Evolutionary conservation across 805 yeast genomes (phyloP).

Genomic region (Hanseniaspora guilliermondii): DNA sequence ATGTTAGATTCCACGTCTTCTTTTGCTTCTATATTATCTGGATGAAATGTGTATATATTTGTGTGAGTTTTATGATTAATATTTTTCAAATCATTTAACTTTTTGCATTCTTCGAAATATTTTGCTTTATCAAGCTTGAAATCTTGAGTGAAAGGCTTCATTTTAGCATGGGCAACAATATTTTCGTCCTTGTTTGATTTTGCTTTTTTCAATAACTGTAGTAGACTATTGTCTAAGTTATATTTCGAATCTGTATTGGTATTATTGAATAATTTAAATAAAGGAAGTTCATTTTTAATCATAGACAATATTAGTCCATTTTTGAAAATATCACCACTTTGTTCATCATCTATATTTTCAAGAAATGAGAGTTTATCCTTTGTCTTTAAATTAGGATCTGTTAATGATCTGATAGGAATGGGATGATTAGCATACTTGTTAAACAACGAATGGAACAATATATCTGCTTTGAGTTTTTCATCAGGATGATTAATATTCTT

Average conservation of each 20-base stretch:
- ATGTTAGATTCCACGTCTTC: background rate
- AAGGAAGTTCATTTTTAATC: background rate
- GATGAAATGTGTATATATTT: background rate
- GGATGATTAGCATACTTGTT: conserved; percentile 1
- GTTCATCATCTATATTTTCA: background rate
- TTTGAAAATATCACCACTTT: background rate
- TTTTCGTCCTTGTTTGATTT: background rate
- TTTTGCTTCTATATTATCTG: background rate
- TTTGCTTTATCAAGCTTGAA: background rate
- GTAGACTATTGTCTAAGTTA: background rate
- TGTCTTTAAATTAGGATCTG: too few relatives aligned
- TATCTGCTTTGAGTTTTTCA: background rate
- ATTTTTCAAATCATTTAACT: background rate
- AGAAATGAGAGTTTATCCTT: background rate
- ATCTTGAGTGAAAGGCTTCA: background rate
- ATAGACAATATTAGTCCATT: background rate
- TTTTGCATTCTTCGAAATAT: background rate
- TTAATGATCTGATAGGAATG: background rate
- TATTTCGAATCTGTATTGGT: background rate
- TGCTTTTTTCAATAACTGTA: background rate
- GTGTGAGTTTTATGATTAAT: background rate
- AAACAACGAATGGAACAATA: background rate
- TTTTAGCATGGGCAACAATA: background rate
- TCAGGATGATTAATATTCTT: background rate
- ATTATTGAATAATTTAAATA: background rate